Evolutionary conservation across 495 filamentous ascomycete species (phyloP), one percentile per base, ranked within the genome.

Genomic region (Eremomyces bilateralis): DNA sequence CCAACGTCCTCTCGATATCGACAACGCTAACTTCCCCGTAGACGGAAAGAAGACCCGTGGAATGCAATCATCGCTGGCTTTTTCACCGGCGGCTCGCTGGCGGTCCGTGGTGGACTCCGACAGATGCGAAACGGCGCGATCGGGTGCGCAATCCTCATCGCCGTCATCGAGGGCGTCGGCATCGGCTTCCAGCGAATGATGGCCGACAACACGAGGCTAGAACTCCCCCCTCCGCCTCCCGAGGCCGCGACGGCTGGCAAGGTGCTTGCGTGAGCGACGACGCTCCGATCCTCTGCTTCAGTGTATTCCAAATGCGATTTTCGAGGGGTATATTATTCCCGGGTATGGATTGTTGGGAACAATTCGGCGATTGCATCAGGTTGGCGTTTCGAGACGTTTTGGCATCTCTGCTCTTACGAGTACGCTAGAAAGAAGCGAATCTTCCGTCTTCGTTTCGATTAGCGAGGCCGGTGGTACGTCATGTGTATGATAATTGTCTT

Each of bases 151-250:
- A 78, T 90, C 36, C 64, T 97, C 49, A 65, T 97, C 13, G 88
- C 76, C 6, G 85, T 97, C 29, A 95, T 97, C 41, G 88, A 97
- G 57, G 88, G 88, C 42, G 88, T 94, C 28, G 85, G 90, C 42
- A 95, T 97, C 48, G 88, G 80, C 11, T 82, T 95, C 63, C 80
- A 92, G 56, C 73, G 83, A 48, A 84, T 94, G 76, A 78, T 94
- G 66, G 84, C 90, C 4, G 78, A 84, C 28, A 75, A 77, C 51
- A 93, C 80, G 45, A 75, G 73, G 62, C 61, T 93, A 47, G 83
- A 93, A 19, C 21, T 51, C 8, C 56, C 56, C 4, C 49, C 53
- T n/a, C 48, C 51, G 29, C 52, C 52, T 10, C 47, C 48, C 13
- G 20, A 39, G 25, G 30, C 11, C 10, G 30, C 30, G 16, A 15